Evolutionary conservation across 306 rosid genomes (phyloP), one percentile per base, ranked within the genome.

Genomic region (Ormosia emarginata): DNA sequence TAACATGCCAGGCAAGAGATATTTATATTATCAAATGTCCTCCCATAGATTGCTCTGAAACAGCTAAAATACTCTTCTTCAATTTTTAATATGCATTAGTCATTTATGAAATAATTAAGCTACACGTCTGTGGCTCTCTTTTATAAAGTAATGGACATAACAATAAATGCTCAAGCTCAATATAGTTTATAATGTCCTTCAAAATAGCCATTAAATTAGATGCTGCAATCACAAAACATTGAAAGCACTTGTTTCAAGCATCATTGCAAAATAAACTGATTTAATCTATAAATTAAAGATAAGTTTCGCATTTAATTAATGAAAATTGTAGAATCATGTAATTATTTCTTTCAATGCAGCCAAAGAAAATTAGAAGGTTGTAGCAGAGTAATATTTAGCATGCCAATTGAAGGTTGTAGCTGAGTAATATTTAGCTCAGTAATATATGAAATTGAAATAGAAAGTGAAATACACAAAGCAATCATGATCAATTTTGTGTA

Each of bases 401-500:
- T 44, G 15, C 15, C 39, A 55, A 46, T 3, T 10, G 32, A 74
- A 72, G 46, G 67, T 57, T 68, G 11, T 9, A 57, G 47, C 61
- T 40, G 52, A 10, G 52, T 17, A 18, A 66, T 53, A 40, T 57
- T 56, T 57, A 10, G 69, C 37, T 10, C 17, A 74, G 11, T 9
- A 17, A 14, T 40, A 14, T 62, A 53, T 71, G 17, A 80, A 29
- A 53, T 39, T 78, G 41, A 68, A 67, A 32, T 37, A 68, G 68
- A 44, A 30, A 77, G 62, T 15, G 68, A 77, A 70, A 70, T 17
- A 43, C 40, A 76, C 24, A 32, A 77, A 49, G 61, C 74, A 77
- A 57, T 12, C 68, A 67, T 29, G 72, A 75, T 7, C 61, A 57
- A 15, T 58, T 77, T 68, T 40, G 24, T 58, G 29, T 50, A 9